Conservation (phyloP, 164 flowering plant genomes). For the Macadamia tetraphylla region DNA sequence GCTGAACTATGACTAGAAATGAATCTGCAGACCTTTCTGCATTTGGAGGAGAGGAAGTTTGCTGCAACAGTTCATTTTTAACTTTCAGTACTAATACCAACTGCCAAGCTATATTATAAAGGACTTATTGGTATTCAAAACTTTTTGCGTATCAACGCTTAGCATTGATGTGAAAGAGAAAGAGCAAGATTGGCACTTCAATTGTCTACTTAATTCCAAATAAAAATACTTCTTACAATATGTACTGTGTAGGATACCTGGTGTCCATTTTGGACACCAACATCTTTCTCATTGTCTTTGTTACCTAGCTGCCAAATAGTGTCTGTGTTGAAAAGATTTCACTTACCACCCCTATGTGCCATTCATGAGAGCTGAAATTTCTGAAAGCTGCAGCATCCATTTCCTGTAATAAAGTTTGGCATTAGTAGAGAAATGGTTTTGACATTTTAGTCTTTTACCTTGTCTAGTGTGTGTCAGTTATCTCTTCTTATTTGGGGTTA, state of each 20-base stretch:
- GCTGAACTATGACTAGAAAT: constrained; percentile 46
- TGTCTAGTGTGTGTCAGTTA: neutral
- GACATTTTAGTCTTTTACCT: neutral
- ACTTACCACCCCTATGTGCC: constrained; percentile 96
- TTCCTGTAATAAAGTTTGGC: constrained; percentile 49
- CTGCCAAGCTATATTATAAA: no score
- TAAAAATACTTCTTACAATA: no score
- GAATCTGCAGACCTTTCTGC: constrained; percentile 26
- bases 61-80: neutral
- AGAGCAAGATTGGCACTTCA: no score
- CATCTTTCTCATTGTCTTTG: no score
- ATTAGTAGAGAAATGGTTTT: neutral
- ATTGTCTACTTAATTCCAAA: no score
- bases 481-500: neutral
- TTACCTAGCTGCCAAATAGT: no score
- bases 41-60: constrained; percentile 4
- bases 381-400: constrained; percentile 78
- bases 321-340: neutral
- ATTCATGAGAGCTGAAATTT: constrained; percentile 50
- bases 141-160: no score
- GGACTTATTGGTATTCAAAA: no score
- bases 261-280: neutral
- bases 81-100: no score
- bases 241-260: no score
- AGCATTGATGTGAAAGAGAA: no score